A percentile compares a stretch with the other conserved stretches of the same genome.
phyloP scores from a whole-genome alignment of 1,284 basidiomycete genomes.

The Puccinia novopanici region DNA sequence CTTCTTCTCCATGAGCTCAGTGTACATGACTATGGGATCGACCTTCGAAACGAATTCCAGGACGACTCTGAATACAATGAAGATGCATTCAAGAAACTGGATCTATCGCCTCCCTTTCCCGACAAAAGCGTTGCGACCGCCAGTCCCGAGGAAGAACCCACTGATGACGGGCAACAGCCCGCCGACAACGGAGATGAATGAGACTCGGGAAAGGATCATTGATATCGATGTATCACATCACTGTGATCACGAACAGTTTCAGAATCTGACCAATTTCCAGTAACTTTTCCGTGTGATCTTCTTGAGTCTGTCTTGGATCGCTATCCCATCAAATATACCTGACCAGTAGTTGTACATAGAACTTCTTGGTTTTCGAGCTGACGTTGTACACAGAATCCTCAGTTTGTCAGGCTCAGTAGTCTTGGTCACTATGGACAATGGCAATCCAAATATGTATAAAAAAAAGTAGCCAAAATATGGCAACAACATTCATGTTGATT shows the following conservation, averaged over 20 bases:
- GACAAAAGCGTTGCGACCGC: neutral
- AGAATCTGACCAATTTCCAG: too few species aligned
- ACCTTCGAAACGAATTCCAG: neutral
- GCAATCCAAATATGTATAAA: neutral
- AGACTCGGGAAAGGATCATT: neutral
- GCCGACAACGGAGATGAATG: neutral
- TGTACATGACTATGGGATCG: neutral
- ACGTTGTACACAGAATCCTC: neutral
- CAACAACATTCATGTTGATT: too few species aligned
- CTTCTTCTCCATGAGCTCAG: constrained; percentile 5
- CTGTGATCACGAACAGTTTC: too few species aligned
- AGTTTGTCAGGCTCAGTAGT: neutral
- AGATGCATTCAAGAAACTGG: neutral
- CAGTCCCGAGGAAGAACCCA: neutral
- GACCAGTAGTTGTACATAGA: neutral
- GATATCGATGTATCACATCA: neutral
- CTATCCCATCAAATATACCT: too few species aligned
- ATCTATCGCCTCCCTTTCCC: neutral
- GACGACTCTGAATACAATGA: neutral
- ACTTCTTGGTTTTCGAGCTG: neutral
- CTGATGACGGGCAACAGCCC: neutral
- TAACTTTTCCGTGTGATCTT: too few species aligned
- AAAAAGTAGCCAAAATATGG: too few species aligned
- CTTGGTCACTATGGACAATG: neutral
- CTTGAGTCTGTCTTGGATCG: too few species aligned